Percentiles rank a stretch among this genome's conserved stretches.
These are phyloP conservation scores for Alternaria arborescens DNA, from an alignment of 2,329 filamentous ascomycete species.

Conservation along the genomic window DNA sequence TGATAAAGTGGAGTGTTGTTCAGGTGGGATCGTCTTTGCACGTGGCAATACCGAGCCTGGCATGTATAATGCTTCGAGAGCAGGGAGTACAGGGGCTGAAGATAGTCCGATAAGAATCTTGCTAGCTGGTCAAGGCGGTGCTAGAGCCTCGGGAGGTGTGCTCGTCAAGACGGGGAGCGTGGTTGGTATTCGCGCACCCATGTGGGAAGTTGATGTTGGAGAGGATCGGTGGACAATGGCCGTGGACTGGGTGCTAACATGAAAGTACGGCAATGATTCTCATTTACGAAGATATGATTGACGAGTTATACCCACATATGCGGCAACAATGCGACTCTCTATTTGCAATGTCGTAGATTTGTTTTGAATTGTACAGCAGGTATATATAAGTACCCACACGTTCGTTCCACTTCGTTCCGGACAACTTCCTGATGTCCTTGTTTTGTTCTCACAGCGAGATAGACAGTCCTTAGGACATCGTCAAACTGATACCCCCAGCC, in stretches of 20 bases:
- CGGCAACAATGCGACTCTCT: not conserved
- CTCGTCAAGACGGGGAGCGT: constrained; percentile 36
- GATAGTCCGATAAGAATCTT: constrained; percentile 28
- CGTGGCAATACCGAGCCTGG: constrained; percentile 24
- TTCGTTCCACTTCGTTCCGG: not conserved
- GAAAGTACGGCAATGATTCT: not conserved
- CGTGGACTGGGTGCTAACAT: constrained; percentile 53
- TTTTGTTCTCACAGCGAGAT: not conserved
- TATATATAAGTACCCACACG: not conserved
- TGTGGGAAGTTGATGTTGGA: constrained; percentile 53
- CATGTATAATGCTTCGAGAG: constrained; percentile 25
- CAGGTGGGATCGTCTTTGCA: constrained; percentile 35
- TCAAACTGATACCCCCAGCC: not conserved
- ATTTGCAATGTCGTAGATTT: not conserved
- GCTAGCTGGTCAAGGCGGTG: constrained; percentile 41
- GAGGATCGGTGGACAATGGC: constrained; percentile 50
- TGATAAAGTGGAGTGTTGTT: constrained; percentile 28
- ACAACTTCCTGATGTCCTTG: not conserved
- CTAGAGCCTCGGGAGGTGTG: constrained; percentile 26
- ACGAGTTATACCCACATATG: constrained; percentile 12
- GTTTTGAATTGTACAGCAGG: not conserved
- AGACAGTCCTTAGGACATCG: not conserved
- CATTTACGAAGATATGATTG: constrained; percentile 15
- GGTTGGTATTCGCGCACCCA: constrained; percentile 51
- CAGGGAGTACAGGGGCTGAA: not conserved